Base-by-base conservation (phyloP, 1,284 basidiomycete species). In the Ceratobasidium sp. region DNA sequence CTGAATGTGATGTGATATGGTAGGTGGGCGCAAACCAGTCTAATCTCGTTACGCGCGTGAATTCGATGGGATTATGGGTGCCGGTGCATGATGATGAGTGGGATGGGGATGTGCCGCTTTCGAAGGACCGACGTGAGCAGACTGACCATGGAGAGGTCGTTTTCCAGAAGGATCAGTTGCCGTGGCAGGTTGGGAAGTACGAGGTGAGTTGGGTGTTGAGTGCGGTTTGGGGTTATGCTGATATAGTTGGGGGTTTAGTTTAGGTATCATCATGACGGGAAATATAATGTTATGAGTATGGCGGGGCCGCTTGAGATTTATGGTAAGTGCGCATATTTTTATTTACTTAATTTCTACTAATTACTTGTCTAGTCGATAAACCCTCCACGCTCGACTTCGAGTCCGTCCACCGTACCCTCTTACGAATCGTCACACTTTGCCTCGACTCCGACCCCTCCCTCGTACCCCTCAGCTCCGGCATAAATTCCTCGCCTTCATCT, bases 71-170 rank as follows among this genome's bases (percentile, higher is more conserved):
- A 45, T 91, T 93, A 86, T 99, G 98, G 98, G 86, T 93, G 17
- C 95, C 96, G 19, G 92, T 99, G 19, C 92, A 95, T 76, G 89
- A 92, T 77, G 93, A 96, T 77, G 97, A 98, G 81, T 99, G 95
- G 93, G 91, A 97, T 73, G 97, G 96, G 0, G 92, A 98, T 80
- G 84, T 90, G 33, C 91, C 91, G 36, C 80, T 93, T 72, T 80
- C 85, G 41, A 82, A 86, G 80, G 74, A 84, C 81, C 44, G 79
- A 81, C 75, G 76, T 29, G 64, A 74, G 6, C 78, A 77, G 36
- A 76, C 75, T 9, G 88, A 89, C 74, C 87, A 85, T 15, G 96
- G 95, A 0, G 86, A 85, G n/a, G 87, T 94, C 24, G 87, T 89
- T 1, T 97, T 98, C 84, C 88, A 89, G 77, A 90, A 90, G 8